A percentile compares a stretch with the other conserved stretches of the same genome.
These are phyloP conservation scores for Talaromyces marneffei DNA, from an alignment of 2,329 filamentous ascomycete genomes.

Conservation along the genomic window DNA sequence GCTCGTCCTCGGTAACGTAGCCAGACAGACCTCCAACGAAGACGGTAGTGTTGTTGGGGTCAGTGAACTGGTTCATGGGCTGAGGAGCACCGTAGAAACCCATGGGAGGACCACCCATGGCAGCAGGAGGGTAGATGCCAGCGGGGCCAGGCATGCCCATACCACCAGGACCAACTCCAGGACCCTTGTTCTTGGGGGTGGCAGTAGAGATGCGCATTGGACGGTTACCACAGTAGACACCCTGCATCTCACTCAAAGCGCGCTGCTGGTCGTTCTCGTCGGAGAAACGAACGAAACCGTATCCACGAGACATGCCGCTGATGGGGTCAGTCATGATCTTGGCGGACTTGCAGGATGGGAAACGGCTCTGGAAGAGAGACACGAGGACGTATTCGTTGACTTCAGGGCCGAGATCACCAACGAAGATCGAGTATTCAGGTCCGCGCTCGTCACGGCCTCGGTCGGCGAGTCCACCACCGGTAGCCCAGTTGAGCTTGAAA, in stretches of 20 bases:
- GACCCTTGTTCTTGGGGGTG: slow-evolving; percentile 82
- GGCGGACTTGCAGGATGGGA: slow-evolving; percentile 95
- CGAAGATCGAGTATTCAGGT: slow-evolving; percentile 95
- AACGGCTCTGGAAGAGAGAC: slow-evolving; percentile 92
- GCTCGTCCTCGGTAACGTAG: slow-evolving; percentile 97
- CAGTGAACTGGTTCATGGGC: slow-evolving; percentile 99
- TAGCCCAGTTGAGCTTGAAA: slow-evolving; percentile 99
- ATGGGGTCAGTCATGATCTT: slow-evolving; percentile 99
- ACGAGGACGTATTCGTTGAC: slow-evolving; percentile 98
- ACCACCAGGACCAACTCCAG: slow-evolving; percentile 47
- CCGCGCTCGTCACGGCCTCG: slow-evolving; percentile 86
- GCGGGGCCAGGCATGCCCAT: slow-evolving; percentile 51
- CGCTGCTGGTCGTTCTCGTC: slow-evolving; percentile 95
- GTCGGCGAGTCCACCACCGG: slow-evolving; percentile 89
- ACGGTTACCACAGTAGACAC: slow-evolving; percentile 96
- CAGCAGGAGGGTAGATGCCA: slow-evolving; percentile 55
- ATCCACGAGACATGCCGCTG: slow-evolving; percentile 93
- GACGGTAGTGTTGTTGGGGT: slow-evolving; percentile 98
- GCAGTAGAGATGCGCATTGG: slow-evolving; percentile 98
- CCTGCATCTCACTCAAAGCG: slow-evolving; percentile 95
- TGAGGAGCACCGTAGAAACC: slow-evolving; percentile 61
- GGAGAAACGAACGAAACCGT: slow-evolving; percentile 95
- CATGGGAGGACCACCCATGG: slow-evolving; percentile 64
- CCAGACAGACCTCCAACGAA: slow-evolving; percentile 96
- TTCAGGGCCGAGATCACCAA: slow-evolving; percentile 93